Evolutionary conservation across 164 flowering plant genomes (phyloP), one percentile per base, ranked within the genome.

Genomic region (Taxillus chinensis): DNA sequence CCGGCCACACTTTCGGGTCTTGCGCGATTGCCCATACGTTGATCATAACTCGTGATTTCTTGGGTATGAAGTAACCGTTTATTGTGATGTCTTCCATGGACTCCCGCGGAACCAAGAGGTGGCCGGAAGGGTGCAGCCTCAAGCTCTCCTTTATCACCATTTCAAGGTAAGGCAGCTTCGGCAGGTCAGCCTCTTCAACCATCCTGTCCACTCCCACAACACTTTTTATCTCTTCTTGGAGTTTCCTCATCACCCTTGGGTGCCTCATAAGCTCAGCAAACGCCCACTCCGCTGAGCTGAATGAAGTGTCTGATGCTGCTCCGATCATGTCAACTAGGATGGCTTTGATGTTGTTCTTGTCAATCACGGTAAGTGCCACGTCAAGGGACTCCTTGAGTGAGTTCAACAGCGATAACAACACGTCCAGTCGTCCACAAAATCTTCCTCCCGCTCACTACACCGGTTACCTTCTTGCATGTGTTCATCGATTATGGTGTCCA

Each of bases 81-180:
- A 75, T 57, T 0, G 45, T 66, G 46, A 52, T 57, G 39, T 64
- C 77, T 49, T 71, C 71, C 14, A n/a, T 58, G 43, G 75, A 62
- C 49, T 74, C 65, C 3, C n/a, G 76, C 3, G 81, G 78, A 13
- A 72, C 8, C 8, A 78, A 69, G 12, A 74, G 37, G 27, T 78
- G 76, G 0, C 49, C 73, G 0, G 62, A 70, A 13, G 78, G 78
- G 45, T 78, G 77, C 3, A 78, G 63, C 60, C 81, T 65, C 55
- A 74, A 10, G 67, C 52, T 56, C 55, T 75, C 79, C 59, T 72
- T 75, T 43, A 75, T 40, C 38, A 72, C 74, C 76, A 69, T 71
- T 50, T 66, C 73, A 62, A 71, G 61, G 66, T 75, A 75, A 8
- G 55, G 48, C 39, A 75, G 39, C 41, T 59, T 53, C 3, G 39